Evolutionary conservation across 805 yeast species (phyloP), one percentile per base, ranked within the genome.

Genomic region (Jamesozyma piceae): DNA sequence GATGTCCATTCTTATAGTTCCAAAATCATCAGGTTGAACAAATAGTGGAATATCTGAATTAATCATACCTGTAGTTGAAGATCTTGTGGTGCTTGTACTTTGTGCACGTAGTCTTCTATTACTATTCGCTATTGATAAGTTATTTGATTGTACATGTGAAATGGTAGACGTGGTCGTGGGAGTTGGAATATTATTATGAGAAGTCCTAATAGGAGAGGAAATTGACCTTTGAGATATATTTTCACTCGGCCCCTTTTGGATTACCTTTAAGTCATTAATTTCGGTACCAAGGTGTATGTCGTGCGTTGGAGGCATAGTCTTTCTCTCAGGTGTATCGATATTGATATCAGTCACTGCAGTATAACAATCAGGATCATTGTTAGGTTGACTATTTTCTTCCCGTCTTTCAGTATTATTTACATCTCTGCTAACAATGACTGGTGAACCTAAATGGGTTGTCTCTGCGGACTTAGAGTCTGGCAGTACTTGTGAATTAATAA

Each of bases 11-110:
- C 61, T 59, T 15, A 79, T 67, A 0, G 80, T 74, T 15, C 67
- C 65, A 45, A 78, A 67, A 20, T 78, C 82, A 17, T 67, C 71
- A 0, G 85, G 84, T 50, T 77, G 75, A 14, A 79, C 71, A 50
- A 78, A 76, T 28, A 79, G 59, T 2, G 72, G 65, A 6, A 68
- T 65, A 34, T 74, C 77, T 3, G 67, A 54, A 9, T 24, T 35
- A 8, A 45, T 19, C 4, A 30, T 24, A 34, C 47, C 41, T 26
- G 43, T n/a, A 8, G 43, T 39, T 3, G 39, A 18, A 3, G 56
- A 51, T 34, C 41, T 43, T 3, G 26, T 43, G 1, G 54, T 47
- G 21, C 46, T 42, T 1, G 39, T 21, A 19, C 53, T 49, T 18
- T 37, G 39, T 4, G 41, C 41, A 37, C 47, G 50, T 6, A 39